These are phyloP conservation scores for Nakazawaea anatomiae DNA, from an alignment of 805 yeast species.

Conservation along the genomic window DNA sequence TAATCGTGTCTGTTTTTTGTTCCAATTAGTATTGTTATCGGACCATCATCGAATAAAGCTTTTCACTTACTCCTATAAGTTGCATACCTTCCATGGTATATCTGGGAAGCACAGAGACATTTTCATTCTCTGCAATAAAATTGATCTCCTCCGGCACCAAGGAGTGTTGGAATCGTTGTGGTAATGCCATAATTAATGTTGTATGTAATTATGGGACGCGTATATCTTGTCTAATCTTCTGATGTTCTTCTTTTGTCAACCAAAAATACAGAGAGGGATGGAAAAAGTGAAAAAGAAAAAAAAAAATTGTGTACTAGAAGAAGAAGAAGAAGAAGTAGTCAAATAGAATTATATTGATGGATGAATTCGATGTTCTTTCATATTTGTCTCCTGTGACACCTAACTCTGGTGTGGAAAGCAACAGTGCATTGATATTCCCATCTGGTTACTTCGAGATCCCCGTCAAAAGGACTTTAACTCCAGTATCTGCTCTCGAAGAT, in stretches of 20 bases:
- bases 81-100: slow-evolving; percentile 60
- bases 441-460: too few species aligned
- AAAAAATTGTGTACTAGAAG: background rate
- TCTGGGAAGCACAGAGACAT: slow-evolving; percentile 71
- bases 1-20: slow-evolving; percentile 32
- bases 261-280: background rate
- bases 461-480: too few species aligned
- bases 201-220: background rate
- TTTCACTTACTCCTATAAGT: slow-evolving; percentile 51
- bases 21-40: background rate
- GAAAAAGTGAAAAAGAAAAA: background rate
- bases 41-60: background rate
- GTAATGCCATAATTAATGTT: slow-evolving; percentile 50
- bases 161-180: slow-evolving; percentile 43
- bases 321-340: slow-evolving; percentile 4
- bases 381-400: slow-evolving; percentile 12
- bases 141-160: slow-evolving; percentile 75
- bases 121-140: slow-evolving; percentile 79
- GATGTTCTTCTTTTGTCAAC: too few species aligned
- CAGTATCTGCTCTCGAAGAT: background rate
- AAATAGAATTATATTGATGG: background rate
- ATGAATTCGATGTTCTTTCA: slow-evolving; percentile 18
- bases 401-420: too few species aligned
- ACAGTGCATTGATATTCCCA: too few species aligned
- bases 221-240: too few species aligned